Conservation (phyloP, 78 protist genomes). For the Dictyostelium intermedium region DNA sequence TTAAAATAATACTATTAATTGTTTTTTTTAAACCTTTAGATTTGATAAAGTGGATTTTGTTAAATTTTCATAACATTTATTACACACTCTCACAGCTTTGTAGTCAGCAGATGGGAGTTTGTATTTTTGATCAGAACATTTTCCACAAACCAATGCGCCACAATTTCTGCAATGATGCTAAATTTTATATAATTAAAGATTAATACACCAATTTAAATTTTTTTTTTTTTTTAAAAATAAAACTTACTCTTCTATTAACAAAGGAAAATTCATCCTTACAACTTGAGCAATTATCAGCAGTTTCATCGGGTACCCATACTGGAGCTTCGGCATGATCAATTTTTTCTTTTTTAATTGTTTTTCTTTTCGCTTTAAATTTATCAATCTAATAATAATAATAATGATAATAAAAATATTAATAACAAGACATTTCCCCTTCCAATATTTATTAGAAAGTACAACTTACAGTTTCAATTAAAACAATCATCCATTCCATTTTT, state of each 20-base stretch:
- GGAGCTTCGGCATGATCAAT: slow-evolving; percentile 50
- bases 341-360: slow-evolving; percentile 36
- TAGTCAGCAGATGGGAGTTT: slow-evolving; percentile 23
- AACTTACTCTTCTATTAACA: slow-evolving; percentile 74
- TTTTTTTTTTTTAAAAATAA: neutral
- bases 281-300: slow-evolving; percentile 1
- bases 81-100: slow-evolving; percentile 64
- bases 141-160: slow-evolving; percentile 72
- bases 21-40: neutral
- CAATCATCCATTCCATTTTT: slow-evolving; percentile 70
- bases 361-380: slow-evolving; percentile 22
- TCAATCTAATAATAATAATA: slow-evolving; percentile 11
- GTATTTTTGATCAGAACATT: slow-evolving; percentile 37
- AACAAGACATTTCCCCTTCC: neutral
- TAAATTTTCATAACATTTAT: slow-evolving; percentile 22
- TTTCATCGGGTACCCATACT: slow-evolving; percentile 75
- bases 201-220: neutral
- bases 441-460: neutral
- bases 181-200: neutral
- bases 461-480: slow-evolving; percentile 31
- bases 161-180: slow-evolving; percentile 78
- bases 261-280: slow-evolving; percentile 44
- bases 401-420: neutral
- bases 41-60: neutral
- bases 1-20: no score